phyloP scores from a whole-genome alignment of 257 asterid genomes.

The Datura wrightii region DNA sequence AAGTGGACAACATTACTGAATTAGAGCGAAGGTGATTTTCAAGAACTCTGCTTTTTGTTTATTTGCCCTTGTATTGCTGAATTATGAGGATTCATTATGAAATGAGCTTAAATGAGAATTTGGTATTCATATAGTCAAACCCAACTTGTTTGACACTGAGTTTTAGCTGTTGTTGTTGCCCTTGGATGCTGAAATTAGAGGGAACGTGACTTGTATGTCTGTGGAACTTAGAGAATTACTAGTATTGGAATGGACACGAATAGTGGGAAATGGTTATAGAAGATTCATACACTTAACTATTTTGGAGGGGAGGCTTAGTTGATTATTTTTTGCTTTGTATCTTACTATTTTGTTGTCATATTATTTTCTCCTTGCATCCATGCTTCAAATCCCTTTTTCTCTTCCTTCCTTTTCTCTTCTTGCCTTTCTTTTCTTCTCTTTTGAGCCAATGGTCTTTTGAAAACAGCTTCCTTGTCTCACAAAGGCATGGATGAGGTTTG shows the following conservation, averaged over 20 bases:
- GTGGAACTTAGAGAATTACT: background rate
- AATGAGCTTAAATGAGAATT: background rate
- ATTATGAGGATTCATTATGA: background rate
- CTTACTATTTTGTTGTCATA: too few species aligned
- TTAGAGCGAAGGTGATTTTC: conserved; percentile 66
- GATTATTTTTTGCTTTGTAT: background rate
- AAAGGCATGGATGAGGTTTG: too few species aligned
- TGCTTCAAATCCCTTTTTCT: too few species aligned
- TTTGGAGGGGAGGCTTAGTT: background rate
- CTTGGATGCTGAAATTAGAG: background rate
- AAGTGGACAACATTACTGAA: conserved; percentile 84
- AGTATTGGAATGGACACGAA: background rate
- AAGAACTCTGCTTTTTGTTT: background rate
- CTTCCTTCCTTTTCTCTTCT: too few species aligned
- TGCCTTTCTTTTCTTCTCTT: too few species aligned
- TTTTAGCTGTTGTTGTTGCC: background rate
- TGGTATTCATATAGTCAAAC: background rate
- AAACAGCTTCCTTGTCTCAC: too few species aligned
- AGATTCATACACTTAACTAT: background rate
- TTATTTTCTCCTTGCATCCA: too few species aligned
- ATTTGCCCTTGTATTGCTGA: background rate
- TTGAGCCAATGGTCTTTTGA: too few species aligned
- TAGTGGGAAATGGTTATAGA: background rate
- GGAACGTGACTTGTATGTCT: background rate
- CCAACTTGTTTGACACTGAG: background rate